Conservation (phyloP, 768 basidiomycete genomes). For the Amanita rubescens region DNA sequence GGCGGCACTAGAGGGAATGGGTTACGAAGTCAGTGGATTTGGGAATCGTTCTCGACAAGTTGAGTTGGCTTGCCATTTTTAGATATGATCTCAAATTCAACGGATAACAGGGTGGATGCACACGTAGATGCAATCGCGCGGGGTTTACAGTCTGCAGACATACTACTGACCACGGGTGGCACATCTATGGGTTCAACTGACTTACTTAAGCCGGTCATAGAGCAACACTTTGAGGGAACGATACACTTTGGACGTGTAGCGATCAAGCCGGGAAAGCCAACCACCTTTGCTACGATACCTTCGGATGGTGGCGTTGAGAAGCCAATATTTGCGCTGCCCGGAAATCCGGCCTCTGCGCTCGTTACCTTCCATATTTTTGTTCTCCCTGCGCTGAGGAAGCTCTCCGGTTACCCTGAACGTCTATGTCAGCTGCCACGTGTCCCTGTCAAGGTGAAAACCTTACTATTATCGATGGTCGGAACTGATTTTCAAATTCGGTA, state of each 20-base stretch:
- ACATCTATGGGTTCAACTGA: slow-evolving; percentile 90
- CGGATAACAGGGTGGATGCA: slow-evolving; percentile 36
- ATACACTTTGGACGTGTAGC: slow-evolving; percentile 84
- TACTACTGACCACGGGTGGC: slow-evolving; percentile 81
- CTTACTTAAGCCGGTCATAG: slow-evolving; percentile 82
- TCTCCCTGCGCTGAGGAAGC: slow-evolving; percentile 63
- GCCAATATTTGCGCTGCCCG: slow-evolving; percentile 78
- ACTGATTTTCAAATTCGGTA: slow-evolving; percentile 16
- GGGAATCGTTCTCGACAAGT: slow-evolving; percentile 76
- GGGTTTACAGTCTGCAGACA: slow-evolving; percentile 59
- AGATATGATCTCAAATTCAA: background rate
- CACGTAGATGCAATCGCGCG: slow-evolving; percentile 50
- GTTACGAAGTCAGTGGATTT: slow-evolving; percentile 75
- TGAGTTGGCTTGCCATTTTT: slow-evolving; percentile 17
- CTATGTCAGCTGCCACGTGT: slow-evolving; percentile 54
- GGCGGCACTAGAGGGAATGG: slow-evolving; percentile 62
- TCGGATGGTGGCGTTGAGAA: slow-evolving; percentile 30
- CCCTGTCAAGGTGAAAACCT: slow-evolving; percentile 47
- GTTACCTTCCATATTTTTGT: slow-evolving; percentile 85
- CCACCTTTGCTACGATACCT: slow-evolving; percentile 80
- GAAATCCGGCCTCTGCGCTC: slow-evolving; percentile 84
- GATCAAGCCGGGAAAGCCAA: slow-evolving; percentile 83
- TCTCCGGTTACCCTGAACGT: slow-evolving; percentile 59
- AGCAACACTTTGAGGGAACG: slow-evolving; percentile 65
- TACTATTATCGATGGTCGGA: background rate